Conservation (phyloP, 2,329 filamentous ascomycete species). For the Thelonectria discophora region DNA sequence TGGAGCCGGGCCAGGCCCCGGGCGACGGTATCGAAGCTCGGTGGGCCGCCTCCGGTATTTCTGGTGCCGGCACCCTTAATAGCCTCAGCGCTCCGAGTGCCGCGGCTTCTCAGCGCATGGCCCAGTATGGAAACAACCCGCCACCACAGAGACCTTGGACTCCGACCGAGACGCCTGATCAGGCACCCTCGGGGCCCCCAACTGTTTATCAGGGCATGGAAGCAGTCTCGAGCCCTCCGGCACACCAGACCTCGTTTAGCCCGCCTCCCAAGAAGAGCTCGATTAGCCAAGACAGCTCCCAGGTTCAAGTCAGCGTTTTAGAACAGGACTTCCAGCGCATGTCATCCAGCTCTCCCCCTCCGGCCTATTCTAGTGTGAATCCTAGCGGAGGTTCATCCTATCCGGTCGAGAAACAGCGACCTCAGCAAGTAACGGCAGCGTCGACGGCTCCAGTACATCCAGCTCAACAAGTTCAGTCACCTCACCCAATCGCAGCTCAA, state of each 20-base stretch:
- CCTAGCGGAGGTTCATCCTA: slow-evolving; percentile 66
- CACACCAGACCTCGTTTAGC: slow-evolving; percentile 46
- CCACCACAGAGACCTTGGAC: slow-evolving; percentile 79
- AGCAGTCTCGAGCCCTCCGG: slow-evolving; percentile 66
- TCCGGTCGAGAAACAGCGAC: slow-evolving; percentile 79
- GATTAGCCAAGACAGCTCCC: slow-evolving; percentile 45
- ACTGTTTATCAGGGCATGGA: slow-evolving; percentile 89
- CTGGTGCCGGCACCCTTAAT: slow-evolving; percentile 82
- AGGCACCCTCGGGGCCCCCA: slow-evolving; percentile 87
- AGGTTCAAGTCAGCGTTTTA: slow-evolving; percentile 73
- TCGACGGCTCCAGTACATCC: slow-evolving; percentile 42
- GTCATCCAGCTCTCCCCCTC: slow-evolving; percentile 85
- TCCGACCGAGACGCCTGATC: slow-evolving; percentile 88
- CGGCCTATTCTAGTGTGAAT: slow-evolving; percentile 89
- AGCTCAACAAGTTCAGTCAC: slow-evolving; percentile 31
- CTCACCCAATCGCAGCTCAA: slow-evolving; percentile 39
- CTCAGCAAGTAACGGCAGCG: slow-evolving; percentile 44
- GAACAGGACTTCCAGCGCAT: slow-evolving; percentile 88
- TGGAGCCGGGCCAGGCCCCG: slow-evolving; percentile 74
- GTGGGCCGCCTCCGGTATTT: slow-evolving; percentile 91
- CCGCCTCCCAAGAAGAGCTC: slow-evolving; percentile 53
- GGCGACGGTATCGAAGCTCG: slow-evolving; percentile 88
- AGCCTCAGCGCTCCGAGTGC: slow-evolving; percentile 76
- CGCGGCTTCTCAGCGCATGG: slow-evolving; percentile 81
- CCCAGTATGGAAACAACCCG: slow-evolving; percentile 72